A percentile compares a stretch with the other conserved stretches of the same genome.
Conservation (phyloP, 164 flowering plant genomes). For the Vitis rupestris region DNA sequence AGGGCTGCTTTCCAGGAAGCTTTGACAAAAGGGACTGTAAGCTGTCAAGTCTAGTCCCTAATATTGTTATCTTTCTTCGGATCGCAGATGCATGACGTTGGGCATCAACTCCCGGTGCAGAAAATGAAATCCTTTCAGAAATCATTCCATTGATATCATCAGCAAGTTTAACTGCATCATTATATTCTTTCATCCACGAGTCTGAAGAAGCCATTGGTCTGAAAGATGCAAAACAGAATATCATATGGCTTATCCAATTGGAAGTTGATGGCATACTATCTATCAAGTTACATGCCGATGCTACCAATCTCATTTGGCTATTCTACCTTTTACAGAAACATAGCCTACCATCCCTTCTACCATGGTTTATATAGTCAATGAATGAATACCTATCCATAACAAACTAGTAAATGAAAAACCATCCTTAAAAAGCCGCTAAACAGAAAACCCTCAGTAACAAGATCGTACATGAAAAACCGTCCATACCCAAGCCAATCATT, state of each 20-base stretch:
- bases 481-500: no score
- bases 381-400: no score
- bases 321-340: no score
- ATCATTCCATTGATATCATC: conserved; percentile 86
- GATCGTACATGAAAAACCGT: no score
- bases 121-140: conserved; percentile 54
- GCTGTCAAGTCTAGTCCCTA: conserved; percentile 83
- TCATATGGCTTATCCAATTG: background rate
- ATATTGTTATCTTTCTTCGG: conserved; percentile 79
- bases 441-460: no score
- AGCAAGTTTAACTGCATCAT: conserved; percentile 75
- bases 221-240: conserved; percentile 11
- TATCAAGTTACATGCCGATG: no score
- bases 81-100: conserved; percentile 80
- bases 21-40: conserved; percentile 68
- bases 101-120: conserved; percentile 74
- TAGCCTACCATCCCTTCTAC: no score
- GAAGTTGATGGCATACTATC: no score
- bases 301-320: no score
- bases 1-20: conserved; percentile 72
- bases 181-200: conserved; percentile 82
- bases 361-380: no score
- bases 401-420: no score
- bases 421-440: no score
- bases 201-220: conserved; percentile 74